Evolutionary conservation across 108 stramenopile species (phyloP).

Genomic region (Seminavis robusta): DNA sequence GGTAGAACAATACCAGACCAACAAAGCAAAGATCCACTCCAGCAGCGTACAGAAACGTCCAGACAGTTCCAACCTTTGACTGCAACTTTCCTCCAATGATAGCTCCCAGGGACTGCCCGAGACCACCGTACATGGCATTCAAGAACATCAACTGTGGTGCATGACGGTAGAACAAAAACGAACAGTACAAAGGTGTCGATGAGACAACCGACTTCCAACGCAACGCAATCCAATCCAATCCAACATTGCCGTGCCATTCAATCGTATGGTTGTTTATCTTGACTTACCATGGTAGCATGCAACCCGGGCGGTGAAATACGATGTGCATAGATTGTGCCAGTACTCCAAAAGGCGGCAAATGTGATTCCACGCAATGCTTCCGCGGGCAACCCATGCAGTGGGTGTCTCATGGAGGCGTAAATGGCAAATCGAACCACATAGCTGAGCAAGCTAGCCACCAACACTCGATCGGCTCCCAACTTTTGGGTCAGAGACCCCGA

Average conservation of each 20-base stretch:
- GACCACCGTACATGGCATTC: conserved; percentile 95
- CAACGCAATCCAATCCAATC: conserved; percentile 39
- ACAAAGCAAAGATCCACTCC: conserved; percentile 74
- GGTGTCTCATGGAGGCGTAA: conserved; percentile 83
- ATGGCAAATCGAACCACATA: conserved; percentile 87
- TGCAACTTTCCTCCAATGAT: conserved; percentile 90
- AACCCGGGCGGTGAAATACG: conserved; percentile 87
- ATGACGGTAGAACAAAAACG: not conserved
- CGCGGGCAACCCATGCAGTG: conserved; percentile 88
- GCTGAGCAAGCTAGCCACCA: conserved; percentile 72
- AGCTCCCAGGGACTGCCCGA: conserved; percentile 91
- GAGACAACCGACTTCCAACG: not conserved
- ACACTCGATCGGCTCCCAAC: conserved; percentile 82
- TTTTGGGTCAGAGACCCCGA: conserved; percentile 66
- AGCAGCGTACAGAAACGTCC: conserved; percentile 69
- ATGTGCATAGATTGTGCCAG: conserved; percentile 90
- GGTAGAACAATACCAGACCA: conserved; percentile 50
- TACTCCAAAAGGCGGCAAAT: conserved; percentile 93
- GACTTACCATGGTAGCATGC: conserved; percentile 83
- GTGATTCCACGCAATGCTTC: conserved; percentile 91
- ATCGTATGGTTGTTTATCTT: not conserved
- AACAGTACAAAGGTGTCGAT: not conserved
- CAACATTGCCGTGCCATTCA: conserved; percentile 2
- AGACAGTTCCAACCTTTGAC: conserved; percentile 70
- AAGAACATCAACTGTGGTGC: conserved; percentile 69